These are phyloP conservation scores for Cryptosporidium ryanae DNA, from an alignment of 169 alveolate species.

Conservation along the genomic window DNA sequence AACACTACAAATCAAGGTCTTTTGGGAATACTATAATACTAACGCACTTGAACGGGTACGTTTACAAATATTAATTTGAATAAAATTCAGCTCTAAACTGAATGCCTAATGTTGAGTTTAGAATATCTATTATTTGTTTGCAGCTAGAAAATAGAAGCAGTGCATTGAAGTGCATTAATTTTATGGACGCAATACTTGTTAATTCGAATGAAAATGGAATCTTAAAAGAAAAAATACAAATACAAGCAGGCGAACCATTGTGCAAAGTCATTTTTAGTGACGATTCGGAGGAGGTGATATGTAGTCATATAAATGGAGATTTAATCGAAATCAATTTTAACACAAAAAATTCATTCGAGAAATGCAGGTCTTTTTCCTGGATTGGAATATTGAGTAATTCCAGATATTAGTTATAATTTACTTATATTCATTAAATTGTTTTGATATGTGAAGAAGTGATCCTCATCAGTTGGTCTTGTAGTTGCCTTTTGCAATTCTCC, in stretches of 20 bases:
- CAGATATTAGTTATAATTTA: background rate
- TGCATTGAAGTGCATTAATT: slow-evolving; percentile 8
- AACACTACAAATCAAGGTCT: slow-evolving; percentile 7
- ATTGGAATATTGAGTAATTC: slow-evolving; percentile 47
- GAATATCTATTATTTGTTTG: slow-evolving; percentile 40
- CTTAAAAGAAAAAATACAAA: background rate
- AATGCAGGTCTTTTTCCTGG: slow-evolving; percentile 38
- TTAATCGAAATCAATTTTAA: slow-evolving; percentile 43
- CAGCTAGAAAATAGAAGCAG: background rate
- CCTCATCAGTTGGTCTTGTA: slow-evolving; percentile 70
- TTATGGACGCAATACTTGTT: slow-evolving; percentile 15
- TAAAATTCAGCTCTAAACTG: background rate
- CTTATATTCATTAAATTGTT: slow-evolving; percentile 47
- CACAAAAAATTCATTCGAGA: slow-evolving; percentile 8
- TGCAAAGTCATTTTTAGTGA: slow-evolving; percentile 17
- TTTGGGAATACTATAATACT: slow-evolving; percentile 42
- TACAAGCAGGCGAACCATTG: slow-evolving; percentile 14
- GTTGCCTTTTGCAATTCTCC: slow-evolving; percentile 72
- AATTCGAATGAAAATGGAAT: slow-evolving; percentile 41
- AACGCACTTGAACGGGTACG: slow-evolving; percentile 71
- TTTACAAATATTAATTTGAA: background rate
- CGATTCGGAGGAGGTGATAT: slow-evolving; percentile 11
- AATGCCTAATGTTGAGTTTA: background rate
- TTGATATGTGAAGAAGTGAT: slow-evolving; percentile 59
- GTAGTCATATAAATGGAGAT: slow-evolving; percentile 40